Evolutionary conservation across 1,284 basidiomycete species (phyloP).

Genomic region (Trichosporon ovoides): DNA sequence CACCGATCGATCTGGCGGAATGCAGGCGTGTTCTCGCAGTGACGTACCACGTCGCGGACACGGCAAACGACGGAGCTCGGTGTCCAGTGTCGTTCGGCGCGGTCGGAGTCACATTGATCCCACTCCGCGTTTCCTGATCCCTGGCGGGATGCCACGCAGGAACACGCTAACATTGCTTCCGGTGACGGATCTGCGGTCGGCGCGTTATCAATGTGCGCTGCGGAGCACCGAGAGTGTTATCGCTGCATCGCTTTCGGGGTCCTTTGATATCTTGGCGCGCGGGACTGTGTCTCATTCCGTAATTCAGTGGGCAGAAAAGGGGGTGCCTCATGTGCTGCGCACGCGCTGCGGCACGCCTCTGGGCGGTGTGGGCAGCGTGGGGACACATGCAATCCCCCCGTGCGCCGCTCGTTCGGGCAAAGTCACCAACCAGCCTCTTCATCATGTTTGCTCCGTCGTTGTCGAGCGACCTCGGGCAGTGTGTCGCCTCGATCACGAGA

Average conservation of each 20-base stretch:
- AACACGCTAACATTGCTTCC: neutral
- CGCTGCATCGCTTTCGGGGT: neutral
- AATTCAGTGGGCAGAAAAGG: neutral
- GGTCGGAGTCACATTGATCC: neutral
- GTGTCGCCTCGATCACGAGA: no score
- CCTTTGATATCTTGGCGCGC: neutral
- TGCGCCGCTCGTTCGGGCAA: no score
- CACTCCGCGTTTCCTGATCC: neutral
- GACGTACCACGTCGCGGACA: neutral
- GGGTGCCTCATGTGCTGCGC: neutral
- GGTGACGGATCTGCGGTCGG: neutral
- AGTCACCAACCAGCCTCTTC: no score
- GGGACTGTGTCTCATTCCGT: neutral
- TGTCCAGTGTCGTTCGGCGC: neutral
- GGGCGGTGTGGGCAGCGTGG: no score
- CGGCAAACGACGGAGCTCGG: no score
- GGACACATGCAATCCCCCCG: no score
- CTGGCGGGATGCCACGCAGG: neutral
- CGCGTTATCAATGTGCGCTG: neutral
- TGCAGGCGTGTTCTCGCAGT: neutral
- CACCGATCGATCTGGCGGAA: no score
- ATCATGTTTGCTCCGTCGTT: no score
- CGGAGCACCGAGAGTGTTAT: neutral
- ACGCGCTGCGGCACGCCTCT: neutral
- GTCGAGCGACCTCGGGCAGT: no score